Evolutionary conservation across 495 filamentous ascomycete species (phyloP).

Genomic region (Penicillium cosmopolitanum): DNA sequence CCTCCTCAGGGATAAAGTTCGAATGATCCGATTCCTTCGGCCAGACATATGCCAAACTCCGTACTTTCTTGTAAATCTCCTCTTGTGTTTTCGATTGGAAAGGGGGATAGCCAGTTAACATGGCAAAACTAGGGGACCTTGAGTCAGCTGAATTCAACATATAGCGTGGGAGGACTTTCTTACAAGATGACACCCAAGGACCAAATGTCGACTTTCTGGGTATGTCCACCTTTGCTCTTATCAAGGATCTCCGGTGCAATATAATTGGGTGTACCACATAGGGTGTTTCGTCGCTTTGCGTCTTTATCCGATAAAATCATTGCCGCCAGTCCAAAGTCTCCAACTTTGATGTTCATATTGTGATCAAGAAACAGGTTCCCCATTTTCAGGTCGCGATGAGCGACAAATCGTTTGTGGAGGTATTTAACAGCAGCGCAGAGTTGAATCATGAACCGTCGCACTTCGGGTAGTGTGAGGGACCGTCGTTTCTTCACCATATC

Average conservation of each 20-base stretch:
- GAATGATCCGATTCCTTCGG: constrained; percentile 56
- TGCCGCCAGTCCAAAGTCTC: constrained; percentile 97
- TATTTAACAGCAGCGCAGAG: constrained; percentile 96
- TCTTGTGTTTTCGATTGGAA: constrained; percentile 86
- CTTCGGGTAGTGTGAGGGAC: constrained; percentile 86
- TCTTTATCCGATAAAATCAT: constrained; percentile 85
- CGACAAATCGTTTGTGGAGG: constrained; percentile 90
- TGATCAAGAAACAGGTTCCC: constrained; percentile 96
- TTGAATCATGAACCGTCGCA: constrained; percentile 89
- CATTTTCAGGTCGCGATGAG: constrained; percentile 96
- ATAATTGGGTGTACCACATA: constrained; percentile 98
- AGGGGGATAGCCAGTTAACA: constrained; percentile 87
- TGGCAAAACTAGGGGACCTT: constrained; percentile 61
- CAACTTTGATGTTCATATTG: constrained; percentile 97
- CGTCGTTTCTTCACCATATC: constrained; percentile 93
- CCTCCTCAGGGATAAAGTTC: constrained; percentile 58
- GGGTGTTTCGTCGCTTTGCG: constrained; percentile 79
- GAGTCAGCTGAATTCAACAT: background rate
- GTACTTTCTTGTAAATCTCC: constrained; percentile 80
- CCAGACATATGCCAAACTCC: constrained; percentile 76
- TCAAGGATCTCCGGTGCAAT: constrained; percentile 95
- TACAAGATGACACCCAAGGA: constrained; percentile 95
- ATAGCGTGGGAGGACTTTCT: constrained; percentile 6
- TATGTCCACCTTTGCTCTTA: constrained; percentile 76
- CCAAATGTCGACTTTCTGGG: constrained; percentile 95